Percentiles rank a stretch among this genome's conserved stretches.
These are phyloP conservation scores for Thalassiosira hispida DNA, from an alignment of 352 stramenopile species.

Conservation along the genomic window DNA sequence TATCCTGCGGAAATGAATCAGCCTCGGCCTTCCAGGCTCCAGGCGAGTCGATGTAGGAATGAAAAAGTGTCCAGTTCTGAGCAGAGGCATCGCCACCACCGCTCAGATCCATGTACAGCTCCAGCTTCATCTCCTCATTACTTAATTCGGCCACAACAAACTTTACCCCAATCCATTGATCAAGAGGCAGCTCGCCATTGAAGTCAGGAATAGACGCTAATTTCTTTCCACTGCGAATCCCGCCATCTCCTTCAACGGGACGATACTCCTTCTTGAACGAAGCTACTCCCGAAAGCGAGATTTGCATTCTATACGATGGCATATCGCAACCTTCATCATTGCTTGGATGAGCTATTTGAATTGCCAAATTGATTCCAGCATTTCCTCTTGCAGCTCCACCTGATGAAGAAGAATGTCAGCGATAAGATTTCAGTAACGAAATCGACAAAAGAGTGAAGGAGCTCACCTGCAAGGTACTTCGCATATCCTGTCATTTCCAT, in stretches of 20 bases:
- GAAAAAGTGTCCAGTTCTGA: constrained; percentile 11
- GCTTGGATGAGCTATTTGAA: constrained; percentile 1
- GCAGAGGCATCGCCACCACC: not conserved
- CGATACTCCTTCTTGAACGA: constrained; percentile 23
- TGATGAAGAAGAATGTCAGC: not conserved
- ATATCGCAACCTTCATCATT: not conserved
- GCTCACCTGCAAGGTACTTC: not conserved
- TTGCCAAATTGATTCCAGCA: not conserved
- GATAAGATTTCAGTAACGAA: too few relatives aligned
- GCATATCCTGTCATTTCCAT: constrained; percentile 5
- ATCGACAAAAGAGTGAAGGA: too few relatives aligned
- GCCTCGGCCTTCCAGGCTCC: not conserved
- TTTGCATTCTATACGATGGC: constrained; percentile 3
- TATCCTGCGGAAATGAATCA: not conserved
- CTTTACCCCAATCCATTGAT: constrained; percentile 16
- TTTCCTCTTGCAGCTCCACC: not conserved
- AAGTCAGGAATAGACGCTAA: not conserved
- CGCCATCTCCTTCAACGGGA: not conserved
- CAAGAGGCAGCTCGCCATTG: not conserved
- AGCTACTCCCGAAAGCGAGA: not conserved
- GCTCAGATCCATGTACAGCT: constrained; percentile 11
- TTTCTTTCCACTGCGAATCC: constrained; percentile 9
- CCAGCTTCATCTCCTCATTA: not conserved
- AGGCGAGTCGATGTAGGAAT: constrained; percentile 1
- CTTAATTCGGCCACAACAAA: not conserved